Base-by-base conservation (phyloP, 768 basidiomycete genomes). In the Leccinellum albellum region DNA sequence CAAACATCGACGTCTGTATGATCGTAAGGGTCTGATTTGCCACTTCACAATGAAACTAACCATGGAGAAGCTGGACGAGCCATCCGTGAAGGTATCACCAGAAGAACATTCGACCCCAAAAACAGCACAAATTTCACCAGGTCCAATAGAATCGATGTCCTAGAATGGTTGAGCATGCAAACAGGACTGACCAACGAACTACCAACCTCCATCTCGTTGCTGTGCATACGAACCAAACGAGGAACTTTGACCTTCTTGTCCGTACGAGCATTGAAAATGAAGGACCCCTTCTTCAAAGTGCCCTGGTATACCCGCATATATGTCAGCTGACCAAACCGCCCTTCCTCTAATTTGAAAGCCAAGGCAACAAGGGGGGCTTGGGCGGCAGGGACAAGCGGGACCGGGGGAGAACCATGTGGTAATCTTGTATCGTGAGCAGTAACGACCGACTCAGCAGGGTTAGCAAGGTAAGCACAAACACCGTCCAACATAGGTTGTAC, bases 241-340 rank as follows among this genome's bases (percentile, higher is more conserved):
- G 97, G 95, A 12, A 99, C 91, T 75, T 98, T 98, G 74, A 97
- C 89, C 75, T 87, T 93, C 82, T 98, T 99, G 46, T 95, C 96
- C 21, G 94, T 94, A 40, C 95, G 80, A 9, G 90, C 93, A 66
- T 98, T 97, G 75, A 80, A 94, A 63, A 99, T 94, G 57, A 86
- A 80, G 61, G 80, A 82, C 3, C 91, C 85, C 74, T 91, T 90
- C 76, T 87, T 94, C 71, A 99, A 72, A 37, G 84, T 91, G 29
- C 97, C 97, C 72, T 98, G 97, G 66, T 99, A 99, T 54, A 99
- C 91, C 20, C 97, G 80, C 86, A 99, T 94, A 73, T 99, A 99
- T 0, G 97, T 99, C 68, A 99, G 75, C 73, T 99, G 97, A 10
- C 97, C 97, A 68, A 91, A 99, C 23, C 91, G 82, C 4, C 96